These are phyloP conservation scores for Madurella mycetomatis DNA, from an alignment of 2,329 filamentous ascomycete species.

Conservation along the genomic window DNA sequence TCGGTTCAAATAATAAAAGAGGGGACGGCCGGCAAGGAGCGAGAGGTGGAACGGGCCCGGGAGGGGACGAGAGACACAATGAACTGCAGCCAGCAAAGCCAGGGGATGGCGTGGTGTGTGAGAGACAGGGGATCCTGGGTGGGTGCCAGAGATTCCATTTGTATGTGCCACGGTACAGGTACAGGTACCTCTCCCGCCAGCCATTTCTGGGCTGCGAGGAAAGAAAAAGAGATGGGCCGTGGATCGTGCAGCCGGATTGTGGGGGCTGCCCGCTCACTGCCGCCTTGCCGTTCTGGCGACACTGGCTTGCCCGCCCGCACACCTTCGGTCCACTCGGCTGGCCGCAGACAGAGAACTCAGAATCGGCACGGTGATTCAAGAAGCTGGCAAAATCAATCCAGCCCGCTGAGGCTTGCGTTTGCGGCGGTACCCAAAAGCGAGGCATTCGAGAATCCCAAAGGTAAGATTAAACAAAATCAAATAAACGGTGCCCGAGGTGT, in stretches of 20 bases:
- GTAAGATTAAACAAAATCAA: too few species aligned
- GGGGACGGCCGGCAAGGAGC: conserved; percentile 19
- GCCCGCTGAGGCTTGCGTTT: too few species aligned
- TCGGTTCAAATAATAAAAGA: conserved; percentile 27
- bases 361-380: neutral
- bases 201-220: neutral
- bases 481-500: neutral
- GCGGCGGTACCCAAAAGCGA: too few species aligned
- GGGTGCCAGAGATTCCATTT: neutral
- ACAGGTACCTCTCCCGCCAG: conserved; percentile 11
- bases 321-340: conserved; percentile 9
- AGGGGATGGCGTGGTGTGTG: conserved; percentile 6
- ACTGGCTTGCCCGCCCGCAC: conserved; percentile 5
- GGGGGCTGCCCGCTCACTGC: conserved; percentile 19
- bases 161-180: conserved; percentile 2
- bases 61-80: conserved; percentile 14
- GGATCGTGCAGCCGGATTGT: neutral
- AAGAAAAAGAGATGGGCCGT: neutral
- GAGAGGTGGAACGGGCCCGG: conserved; percentile 16
- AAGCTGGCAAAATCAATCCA: too few species aligned
- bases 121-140: neutral
- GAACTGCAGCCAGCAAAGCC: conserved; percentile 12
- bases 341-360: conserved; percentile 11
- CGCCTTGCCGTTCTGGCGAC: conserved; percentile 25
- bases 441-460: neutral